Base-by-base conservation (phyloP, 2,329 filamentous ascomycete species). In the Penicillium sp. region DNA sequence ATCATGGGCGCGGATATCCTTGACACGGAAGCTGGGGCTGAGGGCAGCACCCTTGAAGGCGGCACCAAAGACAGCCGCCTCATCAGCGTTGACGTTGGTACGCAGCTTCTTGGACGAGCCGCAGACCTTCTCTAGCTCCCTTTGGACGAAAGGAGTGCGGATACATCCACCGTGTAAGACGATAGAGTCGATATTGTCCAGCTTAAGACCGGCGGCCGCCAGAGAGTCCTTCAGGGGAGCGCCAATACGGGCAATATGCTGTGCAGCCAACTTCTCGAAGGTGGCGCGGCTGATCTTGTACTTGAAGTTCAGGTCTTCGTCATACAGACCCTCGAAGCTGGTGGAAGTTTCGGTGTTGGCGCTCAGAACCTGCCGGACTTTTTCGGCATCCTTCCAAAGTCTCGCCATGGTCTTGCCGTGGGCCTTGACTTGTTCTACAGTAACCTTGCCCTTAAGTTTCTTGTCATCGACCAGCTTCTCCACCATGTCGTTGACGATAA, bases 21-120 rank as follows among this genome's bases (percentile, higher is more conserved):
- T 99, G 68, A 99, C 94, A 55, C 91, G 87, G 84, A 99, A 99
- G 69, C 89, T 92, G 36, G 92, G 91, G 74, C 90, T 96, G 52
- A 99, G 81, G 62, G 90, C 85, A 46, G 94, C 94, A 45, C 90
- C 94, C 68, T 92, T 90, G 80, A 99, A 97, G 25, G 88, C 92
- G 49, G 94, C 92, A 63, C 94, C 94, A 71, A 97, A 95, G 9
- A 95, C 94, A 45, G 94, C 94, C 22, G 94, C 88, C 74, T 99
- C 94, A 65, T 99, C 94, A 10, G 92, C 89, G 75, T 99, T 99
- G 68, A 99, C 94, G 64, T 95, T 99, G 66, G 87, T 88, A 58
- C 91, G 87, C 53, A 99, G 80, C 78, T 95, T 96, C 46, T 88
- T 84, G 7, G 85, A 74, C 16, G 81, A 82, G 33, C 89, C 88